Evolutionary conservation across 148 eudicot species (phyloP).

Genomic region (Rhododendron simsii): DNA sequence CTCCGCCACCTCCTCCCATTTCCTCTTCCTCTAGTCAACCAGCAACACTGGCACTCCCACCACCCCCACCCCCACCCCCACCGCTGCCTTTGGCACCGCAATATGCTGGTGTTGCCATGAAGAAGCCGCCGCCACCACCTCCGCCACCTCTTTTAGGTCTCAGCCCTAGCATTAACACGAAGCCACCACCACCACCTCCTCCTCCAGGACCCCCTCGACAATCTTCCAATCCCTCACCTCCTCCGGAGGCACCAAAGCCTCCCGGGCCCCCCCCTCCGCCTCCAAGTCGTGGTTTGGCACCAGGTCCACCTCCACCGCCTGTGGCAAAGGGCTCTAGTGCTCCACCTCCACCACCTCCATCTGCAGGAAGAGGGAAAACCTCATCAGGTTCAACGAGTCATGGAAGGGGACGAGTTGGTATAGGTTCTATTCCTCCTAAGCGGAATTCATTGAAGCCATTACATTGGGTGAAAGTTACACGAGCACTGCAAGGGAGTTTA

Average conservation of each 20-base stretch:
- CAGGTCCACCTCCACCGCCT: slow-evolving; percentile 73
- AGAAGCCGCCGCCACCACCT: slow-evolving; percentile 11
- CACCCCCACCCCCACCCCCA: slow-evolving; percentile 33
- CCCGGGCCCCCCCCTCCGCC: slow-evolving; percentile 50
- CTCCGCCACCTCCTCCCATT: slow-evolving; percentile 46
- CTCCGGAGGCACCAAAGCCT: slow-evolving; percentile 46
- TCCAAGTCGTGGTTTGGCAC: slow-evolving; percentile 36
- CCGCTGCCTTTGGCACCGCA: slow-evolving; percentile 17
- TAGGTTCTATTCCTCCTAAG: slow-evolving; percentile 58
- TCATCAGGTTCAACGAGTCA: slow-evolving; percentile 30
- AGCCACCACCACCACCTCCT: slow-evolving; percentile 50
- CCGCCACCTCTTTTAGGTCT: slow-evolving; percentile 18
- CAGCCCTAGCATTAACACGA: slow-evolving; percentile 12
- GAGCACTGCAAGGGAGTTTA: slow-evolving; percentile 92
- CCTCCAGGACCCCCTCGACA: slow-evolving; percentile 39
- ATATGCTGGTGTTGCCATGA: not conserved
- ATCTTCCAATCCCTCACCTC: slow-evolving; percentile 36
- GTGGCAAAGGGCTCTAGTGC: slow-evolving; percentile 42
- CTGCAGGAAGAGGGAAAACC: slow-evolving; percentile 57
- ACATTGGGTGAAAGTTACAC: slow-evolving; percentile 95
- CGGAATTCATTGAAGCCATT: slow-evolving; percentile 75
- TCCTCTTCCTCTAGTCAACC: slow-evolving; percentile 8
- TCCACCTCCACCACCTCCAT: slow-evolving; percentile 70
- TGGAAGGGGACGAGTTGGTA: slow-evolving; percentile 51
- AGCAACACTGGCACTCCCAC: slow-evolving; percentile 3